Evolutionary conservation across 176 grass and related monocot species (phyloP).

Genomic region (Zizania latifolia): DNA sequence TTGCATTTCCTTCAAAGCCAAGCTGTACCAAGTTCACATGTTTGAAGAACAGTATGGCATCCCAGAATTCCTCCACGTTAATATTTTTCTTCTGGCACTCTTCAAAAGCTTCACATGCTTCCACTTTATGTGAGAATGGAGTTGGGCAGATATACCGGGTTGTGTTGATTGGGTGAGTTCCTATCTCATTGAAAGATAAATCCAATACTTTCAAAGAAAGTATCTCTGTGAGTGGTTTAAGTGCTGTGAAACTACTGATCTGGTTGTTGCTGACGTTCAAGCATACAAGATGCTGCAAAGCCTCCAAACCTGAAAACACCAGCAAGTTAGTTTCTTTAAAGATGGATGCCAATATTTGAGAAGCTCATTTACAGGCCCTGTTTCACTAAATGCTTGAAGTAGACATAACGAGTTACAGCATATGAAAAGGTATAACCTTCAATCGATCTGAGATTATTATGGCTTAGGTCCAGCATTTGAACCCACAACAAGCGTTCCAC

Average conservation of each 20-base stretch:
- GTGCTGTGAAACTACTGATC: constrained; percentile 68
- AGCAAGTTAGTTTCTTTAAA: constrained; percentile 18
- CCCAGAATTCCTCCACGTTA: constrained; percentile 52
- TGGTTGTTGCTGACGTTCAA: constrained; percentile 77
- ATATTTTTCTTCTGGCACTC: constrained; percentile 39
- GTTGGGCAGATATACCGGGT: constrained; percentile 65
- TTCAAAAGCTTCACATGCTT: constrained; percentile 44
- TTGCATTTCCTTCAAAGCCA: constrained; percentile 62
- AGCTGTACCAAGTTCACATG: constrained; percentile 47
- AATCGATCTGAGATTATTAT: constrained; percentile 69
- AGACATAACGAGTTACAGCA: not conserved
- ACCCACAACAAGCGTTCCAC: constrained; percentile 72
- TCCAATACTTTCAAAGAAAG: constrained; percentile 67
- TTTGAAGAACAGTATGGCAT: constrained; percentile 57
- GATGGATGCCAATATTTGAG: not conserved
- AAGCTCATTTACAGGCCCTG: not conserved
- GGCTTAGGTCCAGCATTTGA: constrained; percentile 86
- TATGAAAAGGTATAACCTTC: constrained; percentile 49
- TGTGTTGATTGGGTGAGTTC: constrained; percentile 56
- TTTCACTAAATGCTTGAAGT: not conserved
- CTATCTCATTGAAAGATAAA: constrained; percentile 82
- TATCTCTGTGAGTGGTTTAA: constrained; percentile 67
- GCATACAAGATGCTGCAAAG: constrained; percentile 75
- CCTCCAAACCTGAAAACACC: constrained; percentile 69
- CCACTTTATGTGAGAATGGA: constrained; percentile 62